Conservation (phyloP, 306 rosid genomes). For the Medicago lupulina region DNA sequence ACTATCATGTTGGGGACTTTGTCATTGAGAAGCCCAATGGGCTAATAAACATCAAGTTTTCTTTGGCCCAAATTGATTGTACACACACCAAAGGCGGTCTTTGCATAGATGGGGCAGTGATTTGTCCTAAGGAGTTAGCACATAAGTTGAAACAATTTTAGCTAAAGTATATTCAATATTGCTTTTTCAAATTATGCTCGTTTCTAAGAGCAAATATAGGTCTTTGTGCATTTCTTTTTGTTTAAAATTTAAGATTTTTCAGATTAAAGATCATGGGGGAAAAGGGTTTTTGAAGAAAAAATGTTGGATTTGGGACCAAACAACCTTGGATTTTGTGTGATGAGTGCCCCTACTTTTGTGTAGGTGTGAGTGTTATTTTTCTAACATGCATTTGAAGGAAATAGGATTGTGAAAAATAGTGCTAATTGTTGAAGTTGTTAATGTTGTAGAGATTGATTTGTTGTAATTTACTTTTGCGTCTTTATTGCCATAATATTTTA, state of each 20-base stretch:
- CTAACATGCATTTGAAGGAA: neutral
- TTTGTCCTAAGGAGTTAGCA: conserved; percentile 52
- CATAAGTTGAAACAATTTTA: conserved; percentile 38
- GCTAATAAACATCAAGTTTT: conserved; percentile 59
- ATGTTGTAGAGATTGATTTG: conserved; percentile 20
- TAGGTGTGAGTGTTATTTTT: conserved; percentile 21
- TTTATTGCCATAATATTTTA: conserved; percentile 5
- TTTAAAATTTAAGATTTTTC: neutral
- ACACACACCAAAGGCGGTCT: conserved; percentile 95
- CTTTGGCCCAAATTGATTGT: conserved; percentile 89
- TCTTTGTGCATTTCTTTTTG: neutral
- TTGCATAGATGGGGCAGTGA: conserved; percentile 67
- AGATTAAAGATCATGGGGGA: neutral
- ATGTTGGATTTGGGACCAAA: conserved; percentile 22
- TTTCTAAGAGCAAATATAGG: neutral
- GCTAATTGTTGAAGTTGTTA: neutral
- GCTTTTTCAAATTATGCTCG: conserved; percentile 1
- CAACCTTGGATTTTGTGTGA: neutral
- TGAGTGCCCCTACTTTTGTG: conserved; percentile 32
- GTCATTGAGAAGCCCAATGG: conserved; percentile 36
- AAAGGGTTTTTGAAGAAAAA: neutral
- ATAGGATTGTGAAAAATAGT: conserved; percentile 10
- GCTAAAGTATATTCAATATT: neutral
- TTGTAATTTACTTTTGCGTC: neutral
- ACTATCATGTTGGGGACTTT: conserved; percentile 76